Conservation (phyloP, 2,329 filamentous ascomycete genomes). For the Verticillium nubilum region DNA sequence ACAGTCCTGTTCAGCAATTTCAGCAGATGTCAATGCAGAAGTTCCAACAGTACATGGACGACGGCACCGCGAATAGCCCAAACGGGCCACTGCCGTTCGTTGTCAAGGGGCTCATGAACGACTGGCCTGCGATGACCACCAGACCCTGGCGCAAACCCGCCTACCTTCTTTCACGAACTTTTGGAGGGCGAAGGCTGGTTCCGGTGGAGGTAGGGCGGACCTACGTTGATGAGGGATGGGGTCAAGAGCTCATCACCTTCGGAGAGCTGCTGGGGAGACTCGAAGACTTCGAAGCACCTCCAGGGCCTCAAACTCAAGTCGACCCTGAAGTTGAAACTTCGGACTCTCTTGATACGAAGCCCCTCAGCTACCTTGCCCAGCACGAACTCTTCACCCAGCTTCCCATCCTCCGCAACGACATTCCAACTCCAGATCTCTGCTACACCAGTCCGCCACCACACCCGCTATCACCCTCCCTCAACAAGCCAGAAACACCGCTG, state of each 20-base stretch:
- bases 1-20: conserved; percentile 32
- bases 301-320: not conserved
- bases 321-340: not conserved
- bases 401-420: conserved; percentile 68
- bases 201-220: conserved; percentile 82
- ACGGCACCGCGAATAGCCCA: conserved; percentile 24
- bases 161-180: conserved; percentile 70
- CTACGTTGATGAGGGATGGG: conserved; percentile 83
- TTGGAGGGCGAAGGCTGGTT: conserved; percentile 72
- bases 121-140: conserved; percentile 72
- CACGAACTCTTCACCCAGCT: conserved; percentile 84
- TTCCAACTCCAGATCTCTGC: conserved; percentile 78
- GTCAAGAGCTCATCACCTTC: conserved; percentile 75
- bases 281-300: conserved; percentile 17
- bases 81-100: conserved; percentile 57
- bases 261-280: conserved; percentile 65
- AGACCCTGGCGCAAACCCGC: conserved; percentile 65
- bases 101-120: conserved; percentile 56
- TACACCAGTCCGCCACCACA: conserved; percentile 63
- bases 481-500: conserved; percentile 9
- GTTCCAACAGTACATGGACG: conserved; percentile 58
- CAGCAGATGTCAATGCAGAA: conserved; percentile 45
- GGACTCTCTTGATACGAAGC: not conserved
- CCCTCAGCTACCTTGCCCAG: conserved; percentile 83
- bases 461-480: conserved; percentile 16